Evolutionary conservation across 2,329 filamentous ascomycete genomes (phyloP).

Genomic region (Alternaria gaisen): DNA sequence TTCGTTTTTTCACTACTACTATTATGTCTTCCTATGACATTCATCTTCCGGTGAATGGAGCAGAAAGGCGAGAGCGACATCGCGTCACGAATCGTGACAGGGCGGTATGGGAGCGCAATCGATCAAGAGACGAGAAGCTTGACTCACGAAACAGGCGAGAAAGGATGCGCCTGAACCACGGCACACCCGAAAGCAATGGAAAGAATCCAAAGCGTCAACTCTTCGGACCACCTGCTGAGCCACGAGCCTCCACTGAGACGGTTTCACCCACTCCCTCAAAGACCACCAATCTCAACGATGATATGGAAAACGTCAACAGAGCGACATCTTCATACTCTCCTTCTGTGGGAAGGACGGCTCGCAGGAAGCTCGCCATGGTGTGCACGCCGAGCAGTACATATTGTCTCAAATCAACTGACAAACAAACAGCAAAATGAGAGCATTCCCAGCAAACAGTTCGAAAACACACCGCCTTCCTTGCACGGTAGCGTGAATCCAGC

Average conservation of each 20-base stretch:
- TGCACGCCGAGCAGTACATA: background rate
- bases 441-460: background rate
- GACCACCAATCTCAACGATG: background rate
- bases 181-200: background rate
- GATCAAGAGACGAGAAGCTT: no score
- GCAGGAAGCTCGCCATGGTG: background rate
- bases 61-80: no score
- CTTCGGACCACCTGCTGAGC: background rate
- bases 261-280: background rate
- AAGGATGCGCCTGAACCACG: background rate
- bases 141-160: background rate
- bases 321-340: background rate
- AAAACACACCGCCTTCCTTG: background rate
- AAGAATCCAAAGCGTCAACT: conserved; percentile 6
- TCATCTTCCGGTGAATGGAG: no score
- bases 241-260: background rate
- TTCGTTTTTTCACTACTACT: no score
- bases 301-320: background rate
- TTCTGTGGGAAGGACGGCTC: background rate
- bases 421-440: background rate
- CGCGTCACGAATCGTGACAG: no score
- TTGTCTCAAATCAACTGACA: background rate
- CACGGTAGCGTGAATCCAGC: background rate
- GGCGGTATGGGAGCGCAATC: no score
- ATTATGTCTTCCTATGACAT: no score